Percentiles rank a stretch among this genome's conserved stretches.
Evolutionary conservation across 148 eudicot species (phyloP).

Genomic region (Camellia japonica): DNA sequence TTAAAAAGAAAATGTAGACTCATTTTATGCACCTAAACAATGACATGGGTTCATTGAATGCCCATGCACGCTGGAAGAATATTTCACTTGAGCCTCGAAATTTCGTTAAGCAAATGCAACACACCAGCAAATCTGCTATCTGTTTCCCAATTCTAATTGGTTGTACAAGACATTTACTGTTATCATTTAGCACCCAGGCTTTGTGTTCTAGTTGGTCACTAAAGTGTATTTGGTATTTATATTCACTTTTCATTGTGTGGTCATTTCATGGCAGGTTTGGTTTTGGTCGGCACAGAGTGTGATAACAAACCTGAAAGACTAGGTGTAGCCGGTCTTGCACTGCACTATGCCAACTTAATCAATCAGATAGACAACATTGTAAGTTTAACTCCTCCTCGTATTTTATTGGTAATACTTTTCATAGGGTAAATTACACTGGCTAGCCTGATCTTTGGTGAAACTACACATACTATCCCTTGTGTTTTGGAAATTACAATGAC

Average conservation of each 20-base stretch:
- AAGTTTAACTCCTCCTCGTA: conserved; percentile 28
- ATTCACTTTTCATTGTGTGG: neutral
- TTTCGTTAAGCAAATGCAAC: neutral
- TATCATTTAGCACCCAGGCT: neutral
- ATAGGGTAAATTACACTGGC: neutral
- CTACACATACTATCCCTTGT: neutral
- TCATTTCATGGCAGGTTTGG: conserved; percentile 41
- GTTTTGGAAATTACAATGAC: neutral
- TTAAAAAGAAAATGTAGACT: neutral
- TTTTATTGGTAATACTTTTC: neutral
- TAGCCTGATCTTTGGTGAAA: neutral
- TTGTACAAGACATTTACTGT: neutral
- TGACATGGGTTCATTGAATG: neutral
- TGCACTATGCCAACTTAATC: conserved; percentile 85
- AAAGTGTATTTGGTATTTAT: neutral
- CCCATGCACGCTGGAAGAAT: neutral
- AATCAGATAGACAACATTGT: conserved; percentile 92
- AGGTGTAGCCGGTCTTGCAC: conserved; percentile 86
- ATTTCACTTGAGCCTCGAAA: neutral
- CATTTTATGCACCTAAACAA: neutral
- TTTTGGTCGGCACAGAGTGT: conserved; percentile 28
- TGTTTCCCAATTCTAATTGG: neutral
- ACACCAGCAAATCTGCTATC: neutral
- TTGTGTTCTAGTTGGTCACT: conserved; percentile 1
- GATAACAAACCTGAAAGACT: conserved; percentile 49